Conservation (phyloP, 2,329 filamentous ascomycete species). For the Apiospora arundinis region DNA sequence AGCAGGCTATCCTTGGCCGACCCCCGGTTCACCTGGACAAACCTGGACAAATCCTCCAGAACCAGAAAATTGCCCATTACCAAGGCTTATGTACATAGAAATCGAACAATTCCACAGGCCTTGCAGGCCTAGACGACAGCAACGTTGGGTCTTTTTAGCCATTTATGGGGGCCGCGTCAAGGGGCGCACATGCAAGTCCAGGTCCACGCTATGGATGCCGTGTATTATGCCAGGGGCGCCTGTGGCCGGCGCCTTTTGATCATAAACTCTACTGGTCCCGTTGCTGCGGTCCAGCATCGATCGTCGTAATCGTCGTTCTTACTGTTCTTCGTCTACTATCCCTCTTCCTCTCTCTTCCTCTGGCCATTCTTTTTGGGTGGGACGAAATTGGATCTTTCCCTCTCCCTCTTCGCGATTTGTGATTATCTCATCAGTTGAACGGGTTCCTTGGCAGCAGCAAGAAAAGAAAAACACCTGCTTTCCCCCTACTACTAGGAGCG, state of each 20-base stretch:
- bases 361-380: conserved; percentile 4
- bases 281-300: conserved; percentile 3
- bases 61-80: background rate
- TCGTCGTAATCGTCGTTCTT: conserved; percentile 12
- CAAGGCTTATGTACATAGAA: conserved; percentile 10
- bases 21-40: background rate
- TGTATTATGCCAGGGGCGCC: background rate
- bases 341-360: background rate
- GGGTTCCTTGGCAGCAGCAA: background rate
- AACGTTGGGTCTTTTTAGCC: background rate
- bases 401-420: background rate
- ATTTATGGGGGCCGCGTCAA: conserved; percentile 8
- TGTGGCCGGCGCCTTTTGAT: conserved; percentile 9
- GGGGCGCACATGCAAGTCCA: conserved; percentile 3
- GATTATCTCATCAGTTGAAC: background rate
- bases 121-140: background rate
- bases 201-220: conserved; percentile 4
- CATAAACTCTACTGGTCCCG: conserved; percentile 19
- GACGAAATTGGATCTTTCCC: background rate
- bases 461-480: background rate
- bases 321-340: background rate
- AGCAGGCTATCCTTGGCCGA: background rate
- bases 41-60: background rate
- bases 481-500: background rate
- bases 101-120: background rate